Base-by-base conservation (phyloP, 1,139 yeast species). In the Wickerhamomyces sp. region DNA sequence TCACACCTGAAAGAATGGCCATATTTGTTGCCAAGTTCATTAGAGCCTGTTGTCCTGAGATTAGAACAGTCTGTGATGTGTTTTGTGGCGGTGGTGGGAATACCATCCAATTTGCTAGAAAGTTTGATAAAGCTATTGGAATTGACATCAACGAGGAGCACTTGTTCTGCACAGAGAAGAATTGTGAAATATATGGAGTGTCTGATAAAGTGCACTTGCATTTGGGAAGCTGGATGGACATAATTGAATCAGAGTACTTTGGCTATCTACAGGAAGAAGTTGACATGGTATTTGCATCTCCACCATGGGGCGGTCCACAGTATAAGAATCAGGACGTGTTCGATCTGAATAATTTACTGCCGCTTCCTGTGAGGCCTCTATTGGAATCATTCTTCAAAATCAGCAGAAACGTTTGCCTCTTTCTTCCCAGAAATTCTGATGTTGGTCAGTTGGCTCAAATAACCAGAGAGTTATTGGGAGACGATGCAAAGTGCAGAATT, bases 61-160 rank as follows among this genome's bases (percentile, higher is more conserved):
- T 78, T 1, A 51, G 53, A 3, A 51, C 55, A 0, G 59, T 73
- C 0, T 58, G 64, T 2, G 98, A 91, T 54, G 72, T 87, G 5
- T 89, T 89, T 52, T 84, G 96, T 46, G 99, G 99, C 0, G 97
- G 94, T 2, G 98, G 96, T 0, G 98, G 98, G 0, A 91, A 91
- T 54, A 66, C 88, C 1, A 85, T 88, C 27, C 96, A 87, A 49
- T 79, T 91, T 58, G 89, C 91, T 2, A 56, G 64, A 31, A 52
- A 54, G 14, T 83, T 82, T 47, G 70, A 71, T 3, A 51, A 56
- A 16, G 86, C 80, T 1, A 72, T 77, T 13, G 89, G 83, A 4
- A 62, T 86, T 3, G 98, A 91, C 46, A 64, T 68, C 31, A 78
- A 78, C 38, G 59, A 67, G 18, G 70, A 69, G 19, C 84, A 84